Conservation (phyloP, 2,329 filamentous ascomycete species). For the Stenocarpella maydis region DNA sequence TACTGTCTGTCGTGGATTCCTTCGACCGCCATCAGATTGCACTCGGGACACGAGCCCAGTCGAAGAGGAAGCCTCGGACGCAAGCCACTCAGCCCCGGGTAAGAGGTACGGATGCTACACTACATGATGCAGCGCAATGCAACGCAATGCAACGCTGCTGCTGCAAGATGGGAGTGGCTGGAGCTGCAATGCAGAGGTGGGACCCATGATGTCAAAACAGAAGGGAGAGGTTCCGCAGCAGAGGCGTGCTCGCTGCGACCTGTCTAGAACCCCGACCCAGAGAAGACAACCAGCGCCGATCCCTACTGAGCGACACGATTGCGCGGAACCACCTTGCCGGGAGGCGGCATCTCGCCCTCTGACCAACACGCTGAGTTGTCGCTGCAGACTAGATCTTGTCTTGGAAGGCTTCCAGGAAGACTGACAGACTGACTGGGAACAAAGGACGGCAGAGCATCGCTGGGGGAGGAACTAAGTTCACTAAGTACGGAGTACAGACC, state of each 20-base stretch:
- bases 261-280: conserved; percentile 20
- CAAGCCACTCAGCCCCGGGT: neutral
- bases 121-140: conserved; percentile 20
- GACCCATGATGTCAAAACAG: conserved; percentile 20
- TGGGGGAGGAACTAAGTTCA: neutral
- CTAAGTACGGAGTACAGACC: too few species aligned
- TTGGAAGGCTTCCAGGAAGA: neutral
- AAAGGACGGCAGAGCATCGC: neutral
- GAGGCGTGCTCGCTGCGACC: conserved; percentile 5
- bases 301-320: neutral
- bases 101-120: conserved; percentile 3
- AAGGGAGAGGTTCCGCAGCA: neutral
- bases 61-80: neutral
- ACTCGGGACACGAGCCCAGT: neutral
- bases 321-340: conserved; percentile 5
- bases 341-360: neutral
- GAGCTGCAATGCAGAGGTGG: conserved; percentile 3
- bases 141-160: conserved; percentile 25
- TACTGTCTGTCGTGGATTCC: conserved; percentile 3
- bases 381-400: neutral
- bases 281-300: conserved; percentile 6
- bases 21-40: conserved; percentile 6
- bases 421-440: neutral
- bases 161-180: conserved; percentile 22
- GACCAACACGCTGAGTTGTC: neutral